Evolutionary conservation across 2,329 filamentous ascomycete genomes (phyloP).

Genomic region (Penicillium thymicola): DNA sequence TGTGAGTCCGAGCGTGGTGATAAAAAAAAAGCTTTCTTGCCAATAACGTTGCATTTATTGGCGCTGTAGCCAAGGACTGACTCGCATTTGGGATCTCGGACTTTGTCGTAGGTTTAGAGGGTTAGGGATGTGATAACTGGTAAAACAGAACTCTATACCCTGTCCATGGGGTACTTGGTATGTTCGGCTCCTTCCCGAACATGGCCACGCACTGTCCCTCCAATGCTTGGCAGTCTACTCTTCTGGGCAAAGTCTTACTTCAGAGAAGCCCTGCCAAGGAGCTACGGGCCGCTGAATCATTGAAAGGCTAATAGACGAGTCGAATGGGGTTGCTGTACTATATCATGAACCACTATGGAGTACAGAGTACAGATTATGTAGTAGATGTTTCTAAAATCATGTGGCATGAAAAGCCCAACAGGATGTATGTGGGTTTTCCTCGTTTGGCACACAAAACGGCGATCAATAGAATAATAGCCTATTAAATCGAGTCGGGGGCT

Average conservation of each 20-base stretch:
- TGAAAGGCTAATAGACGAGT: not conserved
- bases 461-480: not conserved
- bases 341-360: not conserved
- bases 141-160: not conserved
- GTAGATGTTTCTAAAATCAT: not conserved
- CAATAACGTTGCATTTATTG: conserved; percentile 13
- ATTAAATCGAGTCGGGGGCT: not conserved
- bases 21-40: conserved; percentile 14
- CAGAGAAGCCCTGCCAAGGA: conserved; percentile 12
- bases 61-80: conserved; percentile 9
- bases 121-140: too few relatives aligned
- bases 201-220: not conserved
- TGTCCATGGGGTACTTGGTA: not conserved
- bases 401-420: not conserved
- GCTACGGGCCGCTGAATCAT: conserved; percentile 9
- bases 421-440: not conserved
- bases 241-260: conserved; percentile 6
- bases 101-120: conserved; percentile 4
- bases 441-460: not conserved
- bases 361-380: too few relatives aligned
- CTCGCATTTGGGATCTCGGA: not conserved
- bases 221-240: not conserved
- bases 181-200: not conserved
- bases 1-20: not conserved
- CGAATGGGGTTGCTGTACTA: not conserved